These are phyloP conservation scores for Waltergamsia citrina DNA, from an alignment of 2,329 filamentous ascomycete genomes.

Conservation along the genomic window DNA sequence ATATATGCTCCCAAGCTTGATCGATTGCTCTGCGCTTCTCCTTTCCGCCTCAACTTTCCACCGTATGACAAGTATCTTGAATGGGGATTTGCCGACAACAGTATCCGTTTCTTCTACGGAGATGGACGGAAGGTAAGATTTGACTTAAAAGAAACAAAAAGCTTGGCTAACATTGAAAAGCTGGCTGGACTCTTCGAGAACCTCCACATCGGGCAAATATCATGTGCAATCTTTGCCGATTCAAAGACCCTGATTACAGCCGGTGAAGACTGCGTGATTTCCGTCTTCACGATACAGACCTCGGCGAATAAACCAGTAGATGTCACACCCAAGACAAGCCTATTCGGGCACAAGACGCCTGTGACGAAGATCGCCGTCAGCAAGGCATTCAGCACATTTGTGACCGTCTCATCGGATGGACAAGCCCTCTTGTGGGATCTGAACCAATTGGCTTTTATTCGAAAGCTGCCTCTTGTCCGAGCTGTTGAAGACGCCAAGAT, in stretches of 20 bases:
- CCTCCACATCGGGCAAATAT: constrained; percentile 83
- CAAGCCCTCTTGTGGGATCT: constrained; percentile 89
- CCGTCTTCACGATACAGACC: constrained; percentile 66
- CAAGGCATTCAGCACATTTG: constrained; percentile 77
- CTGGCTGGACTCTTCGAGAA: constrained; percentile 87
- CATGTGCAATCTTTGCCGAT: constrained; percentile 75
- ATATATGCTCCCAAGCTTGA: constrained; percentile 73
- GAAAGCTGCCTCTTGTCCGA: constrained; percentile 53
- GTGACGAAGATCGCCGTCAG: constrained; percentile 78
- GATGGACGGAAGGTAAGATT: constrained; percentile 62
- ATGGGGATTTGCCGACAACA: constrained; percentile 93
- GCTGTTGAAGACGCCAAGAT: constrained; percentile 68
- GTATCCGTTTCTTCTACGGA: constrained; percentile 80
- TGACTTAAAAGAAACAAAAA: constrained; percentile 1
- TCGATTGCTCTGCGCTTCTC: constrained; percentile 71
- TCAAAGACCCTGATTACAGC: constrained; percentile 86
- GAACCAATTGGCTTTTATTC: constrained; percentile 79
- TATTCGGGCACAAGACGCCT: constrained; percentile 84
- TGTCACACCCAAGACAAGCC: constrained; percentile 64
- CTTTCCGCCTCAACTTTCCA: constrained; percentile 79
- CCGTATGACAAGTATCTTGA: constrained; percentile 91
- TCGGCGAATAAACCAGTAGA: constrained; percentile 62
- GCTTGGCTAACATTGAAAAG: constrained; percentile 24
- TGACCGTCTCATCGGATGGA: constrained; percentile 76
- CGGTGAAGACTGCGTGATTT: constrained; percentile 85